Base-by-base conservation (phyloP, 2,329 filamentous ascomycete species). In the Trichoderma breve region DNA sequence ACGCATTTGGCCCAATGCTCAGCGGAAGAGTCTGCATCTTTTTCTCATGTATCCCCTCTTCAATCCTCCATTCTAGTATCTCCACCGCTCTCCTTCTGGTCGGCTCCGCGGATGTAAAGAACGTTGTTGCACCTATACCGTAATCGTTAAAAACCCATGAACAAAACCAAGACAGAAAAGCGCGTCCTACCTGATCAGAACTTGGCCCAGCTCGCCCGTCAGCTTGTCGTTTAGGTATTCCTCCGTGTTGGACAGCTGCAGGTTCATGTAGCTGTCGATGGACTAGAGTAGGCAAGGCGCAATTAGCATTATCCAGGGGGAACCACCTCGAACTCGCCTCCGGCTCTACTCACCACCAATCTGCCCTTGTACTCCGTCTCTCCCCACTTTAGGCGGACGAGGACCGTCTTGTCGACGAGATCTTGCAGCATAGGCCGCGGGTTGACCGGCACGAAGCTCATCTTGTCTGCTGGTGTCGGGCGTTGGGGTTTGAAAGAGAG, bases 251-350 rank as follows among this genome's bases (percentile, higher is more conserved):
- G 91, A 90, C 74, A 99, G 89, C 84, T 98, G 94, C 75, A 99
- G 91, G 86, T 99, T 99, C 95, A 99, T 98, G 86, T 99, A 99
- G 80, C 93, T 94, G 85, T 99, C 96, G 80, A 97, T 93, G 78
- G 92, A 95, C 80, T 73, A 63, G 32, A 26, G 28, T 21, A 68
- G 28, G 28, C 24, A 36, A 39, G 11, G 43, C 47, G 32, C 34
- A 51, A 24, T 70, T 65, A 72, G 71, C 53, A 64, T 70, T 7
- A 26, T 53, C 36, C 65, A 7, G 18, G 18, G 36, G 18, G 39
- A 24, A 51, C 43, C 43, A n/a, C 43, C 43, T 51, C 43, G 43
- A 43, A 47, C 43, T 51, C 43, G 57, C 8, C 30, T 15, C 32
- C 15, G 28, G 43, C 28, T 51, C 24, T 36, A 67, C 71, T 67